Evolutionary conservation across 169 alveolate species (phyloP).

Genomic region (Eimeria necatrix): DNA sequence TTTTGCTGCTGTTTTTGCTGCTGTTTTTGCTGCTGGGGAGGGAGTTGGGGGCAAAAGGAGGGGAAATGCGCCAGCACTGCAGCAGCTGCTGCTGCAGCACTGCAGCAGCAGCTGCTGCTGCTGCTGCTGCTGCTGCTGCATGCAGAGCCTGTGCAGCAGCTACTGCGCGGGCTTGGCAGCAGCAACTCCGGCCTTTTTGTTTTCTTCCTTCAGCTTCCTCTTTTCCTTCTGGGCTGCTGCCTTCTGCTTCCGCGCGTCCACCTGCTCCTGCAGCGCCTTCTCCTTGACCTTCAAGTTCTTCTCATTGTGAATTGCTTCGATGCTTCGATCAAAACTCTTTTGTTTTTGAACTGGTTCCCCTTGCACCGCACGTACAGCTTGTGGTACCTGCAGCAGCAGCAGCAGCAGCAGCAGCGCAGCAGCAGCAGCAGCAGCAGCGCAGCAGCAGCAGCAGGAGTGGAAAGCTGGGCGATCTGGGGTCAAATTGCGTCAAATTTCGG

Average conservation of each 20-base stretch:
- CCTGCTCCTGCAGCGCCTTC: conserved; percentile 82
- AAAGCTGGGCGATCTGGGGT: no score
- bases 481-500: no score
- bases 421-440: no score
- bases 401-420: no score
- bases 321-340: conserved; percentile 97
- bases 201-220: conserved; percentile 63
- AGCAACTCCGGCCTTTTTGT: conserved; percentile 35
- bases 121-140: conserved; percentile 2
- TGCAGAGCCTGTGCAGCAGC: not conserved
- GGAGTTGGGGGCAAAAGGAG: no score
- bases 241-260: conserved; percentile 80
- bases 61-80: no score
- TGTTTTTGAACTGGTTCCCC: conserved; percentile 99
- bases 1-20: no score
- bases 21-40: no score
- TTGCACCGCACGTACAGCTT: conserved; percentile 97
- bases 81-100: no score
- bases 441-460: no score
- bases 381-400: conserved; percentile 90
- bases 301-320: conserved; percentile 96
- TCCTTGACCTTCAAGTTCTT: conserved; percentile 77
- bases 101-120: no score
- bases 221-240: conserved; percentile 79
- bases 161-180: conserved; percentile 43